Evolutionary conservation across 179 eudicot genomes (phyloP).

Genomic region (Beta lomatogona): DNA sequence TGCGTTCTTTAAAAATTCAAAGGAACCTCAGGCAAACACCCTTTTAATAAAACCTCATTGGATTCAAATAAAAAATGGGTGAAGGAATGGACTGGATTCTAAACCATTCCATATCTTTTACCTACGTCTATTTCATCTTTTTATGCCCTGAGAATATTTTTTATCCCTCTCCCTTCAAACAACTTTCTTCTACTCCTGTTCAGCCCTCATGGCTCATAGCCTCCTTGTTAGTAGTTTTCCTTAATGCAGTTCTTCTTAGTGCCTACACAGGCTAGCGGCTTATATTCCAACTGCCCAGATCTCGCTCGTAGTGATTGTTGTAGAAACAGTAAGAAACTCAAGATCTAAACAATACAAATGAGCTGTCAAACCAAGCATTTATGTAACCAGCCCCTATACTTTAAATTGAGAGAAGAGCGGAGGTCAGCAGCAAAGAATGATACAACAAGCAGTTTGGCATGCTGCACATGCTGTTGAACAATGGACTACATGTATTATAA

Average conservation of each 20-base stretch:
- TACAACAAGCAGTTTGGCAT: neutral
- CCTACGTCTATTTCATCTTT: neutral
- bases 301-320: neutral
- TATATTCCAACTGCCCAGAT: neutral
- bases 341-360: neutral
- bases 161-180: neutral
- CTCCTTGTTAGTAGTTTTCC: neutral
- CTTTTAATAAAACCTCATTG: neutral
- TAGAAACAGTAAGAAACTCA: neutral
- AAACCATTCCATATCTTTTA: neutral
- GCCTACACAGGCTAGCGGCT: neutral
- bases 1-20: too few species aligned
- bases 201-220: neutral
- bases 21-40: too few species aligned
- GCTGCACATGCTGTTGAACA: neutral
- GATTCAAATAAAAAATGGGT: neutral
- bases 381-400: neutral
- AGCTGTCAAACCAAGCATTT: neutral
- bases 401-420: neutral
- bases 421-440: neutral
- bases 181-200: neutral
- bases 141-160: neutral
- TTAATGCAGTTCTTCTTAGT: neutral
- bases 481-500: neutral
- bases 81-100: neutral